phyloP scores from a whole-genome alignment of 23 red algal genomes.

The Agarophyton chilense region DNA sequence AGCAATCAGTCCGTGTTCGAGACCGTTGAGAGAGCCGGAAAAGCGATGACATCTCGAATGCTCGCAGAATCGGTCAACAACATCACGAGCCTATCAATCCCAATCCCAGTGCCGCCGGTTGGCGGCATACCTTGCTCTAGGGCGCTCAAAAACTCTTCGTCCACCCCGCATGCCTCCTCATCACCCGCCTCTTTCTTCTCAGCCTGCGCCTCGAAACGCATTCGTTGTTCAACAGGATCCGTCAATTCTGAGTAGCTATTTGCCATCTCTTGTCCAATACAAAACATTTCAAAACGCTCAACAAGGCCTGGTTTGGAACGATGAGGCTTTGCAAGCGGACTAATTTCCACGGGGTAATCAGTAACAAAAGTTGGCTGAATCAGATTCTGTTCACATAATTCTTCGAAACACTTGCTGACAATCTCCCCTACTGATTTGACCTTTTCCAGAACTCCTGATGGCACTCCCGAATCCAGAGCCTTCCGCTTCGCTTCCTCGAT shows the following conservation, averaged over 20 bases:
- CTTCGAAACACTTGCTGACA: slow-evolving; percentile 78
- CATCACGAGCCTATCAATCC: slow-evolving; percentile 97
- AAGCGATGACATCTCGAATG: slow-evolving; percentile 95
- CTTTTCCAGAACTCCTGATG: background rate
- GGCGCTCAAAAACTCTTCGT: slow-evolving; percentile 96
- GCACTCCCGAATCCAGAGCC: slow-evolving; percentile 27
- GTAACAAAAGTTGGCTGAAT: slow-evolving; percentile 96
- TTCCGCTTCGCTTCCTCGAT: slow-evolving; percentile 27
- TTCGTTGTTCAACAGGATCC: slow-evolving; percentile 90
- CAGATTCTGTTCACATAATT: slow-evolving; percentile 78
- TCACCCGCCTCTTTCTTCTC: slow-evolving; percentile 85
- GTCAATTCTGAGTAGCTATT: slow-evolving; percentile 96
- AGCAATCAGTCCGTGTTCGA: background rate
- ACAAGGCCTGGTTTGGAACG: slow-evolving; percentile 76
- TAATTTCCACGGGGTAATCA: slow-evolving; percentile 92
- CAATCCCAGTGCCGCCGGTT: slow-evolving; percentile 93
- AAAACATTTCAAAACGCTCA: slow-evolving; percentile 94
- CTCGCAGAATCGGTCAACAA: slow-evolving; percentile 80
- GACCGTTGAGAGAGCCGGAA: slow-evolving; percentile 61
- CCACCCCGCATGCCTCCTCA: slow-evolving; percentile 92
- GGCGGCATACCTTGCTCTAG: slow-evolving; percentile 94
- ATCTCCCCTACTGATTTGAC: slow-evolving; percentile 72
- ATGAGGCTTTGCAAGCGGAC: slow-evolving; percentile 93
- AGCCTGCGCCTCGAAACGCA: slow-evolving; percentile 73
- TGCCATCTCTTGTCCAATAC: slow-evolving; percentile 84